phyloP scores from a whole-genome alignment of 306 rosid genomes.

The Herpetospermum pedunculosum region DNA sequence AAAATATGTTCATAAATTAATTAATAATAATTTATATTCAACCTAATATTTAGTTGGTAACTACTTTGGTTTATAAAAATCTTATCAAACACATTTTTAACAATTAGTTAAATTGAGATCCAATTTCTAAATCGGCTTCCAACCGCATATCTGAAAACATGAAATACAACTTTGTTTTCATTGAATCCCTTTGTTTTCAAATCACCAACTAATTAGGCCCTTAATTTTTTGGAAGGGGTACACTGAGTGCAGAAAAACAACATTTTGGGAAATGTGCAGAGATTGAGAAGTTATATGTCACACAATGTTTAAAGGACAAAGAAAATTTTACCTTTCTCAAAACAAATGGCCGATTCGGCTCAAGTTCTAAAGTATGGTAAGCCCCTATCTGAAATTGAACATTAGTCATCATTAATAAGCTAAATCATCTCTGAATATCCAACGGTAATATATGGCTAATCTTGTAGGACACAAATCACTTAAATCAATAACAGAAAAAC shows the following conservation, averaged over 20 bases:
- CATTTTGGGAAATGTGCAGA: neutral
- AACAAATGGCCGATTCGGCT: slow-evolving; percentile 85
- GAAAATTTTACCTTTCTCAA: slow-evolving; percentile 54
- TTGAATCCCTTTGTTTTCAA: too few species aligned
- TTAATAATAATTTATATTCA: too few species aligned
- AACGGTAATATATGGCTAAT: neutral
- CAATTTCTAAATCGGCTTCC: too few species aligned
- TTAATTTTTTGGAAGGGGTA: too few species aligned
- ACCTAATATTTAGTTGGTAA: too few species aligned
- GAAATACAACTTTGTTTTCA: too few species aligned
- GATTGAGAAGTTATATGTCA: neutral
- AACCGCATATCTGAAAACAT: too few species aligned
- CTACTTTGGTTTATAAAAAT: too few species aligned
- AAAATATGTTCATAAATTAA: too few species aligned
- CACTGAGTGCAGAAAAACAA: neutral
- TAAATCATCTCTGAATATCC: neutral
- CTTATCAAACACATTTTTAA: too few species aligned
- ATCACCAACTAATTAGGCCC: too few species aligned
- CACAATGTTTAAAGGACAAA: neutral
- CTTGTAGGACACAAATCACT: neutral
- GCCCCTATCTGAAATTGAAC: slow-evolving; percentile 67
- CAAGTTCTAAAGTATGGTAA: slow-evolving; percentile 91
- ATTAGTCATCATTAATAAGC: slow-evolving; percentile 5
- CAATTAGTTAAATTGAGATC: too few species aligned
- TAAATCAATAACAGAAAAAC: neutral